These are phyloP conservation scores for Dalbergia cultrata DNA, from an alignment of 306 rosid genomes.

Conservation along the genomic window DNA sequence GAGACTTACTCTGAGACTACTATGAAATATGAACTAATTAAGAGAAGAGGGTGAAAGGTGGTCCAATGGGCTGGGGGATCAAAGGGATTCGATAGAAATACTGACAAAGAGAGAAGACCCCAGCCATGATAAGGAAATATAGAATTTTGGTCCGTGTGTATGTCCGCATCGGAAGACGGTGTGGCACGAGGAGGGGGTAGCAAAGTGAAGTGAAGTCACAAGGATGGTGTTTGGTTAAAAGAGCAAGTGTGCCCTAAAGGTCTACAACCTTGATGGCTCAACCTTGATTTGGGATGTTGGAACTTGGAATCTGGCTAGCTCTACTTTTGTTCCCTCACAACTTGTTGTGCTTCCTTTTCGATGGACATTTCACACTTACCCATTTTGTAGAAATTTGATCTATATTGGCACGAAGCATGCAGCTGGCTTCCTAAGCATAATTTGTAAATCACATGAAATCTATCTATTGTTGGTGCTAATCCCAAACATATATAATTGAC, in stretches of 20 bases:
- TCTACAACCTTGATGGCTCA: conserved; percentile 40
- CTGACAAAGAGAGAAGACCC: conserved; percentile 19
- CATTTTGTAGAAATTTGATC: neutral
- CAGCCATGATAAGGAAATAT: conserved; percentile 25
- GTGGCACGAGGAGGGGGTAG: conserved; percentile 47
- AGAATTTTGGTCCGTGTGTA: conserved; percentile 10
- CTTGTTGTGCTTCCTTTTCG: neutral
- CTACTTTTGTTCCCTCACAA: conserved; percentile 12
- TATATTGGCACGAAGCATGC: neutral
- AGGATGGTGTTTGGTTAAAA: conserved; percentile 44
- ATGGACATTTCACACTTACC: neutral
- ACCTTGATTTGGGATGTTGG: conserved; percentile 33
- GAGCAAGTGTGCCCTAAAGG: conserved; percentile 54
- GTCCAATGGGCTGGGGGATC: conserved; percentile 10
- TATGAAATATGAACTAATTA: neutral
- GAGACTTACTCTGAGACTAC: neutral
- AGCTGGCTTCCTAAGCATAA: too few species aligned
- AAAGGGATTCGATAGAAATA: conserved; percentile 33
- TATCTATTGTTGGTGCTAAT: too few species aligned
- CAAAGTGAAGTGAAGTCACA: conserved; percentile 43
- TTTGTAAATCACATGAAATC: too few species aligned
- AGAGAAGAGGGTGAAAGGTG: conserved; percentile 2
- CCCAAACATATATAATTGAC: too few species aligned
- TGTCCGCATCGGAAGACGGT: conserved; percentile 50
- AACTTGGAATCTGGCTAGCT: conserved; percentile 23